A percentile compares a stretch with the other conserved stretches of the same genome.
phyloP scores from a whole-genome alignment of 768 basidiomycete genomes.

The Mrakia gelida region DNA sequence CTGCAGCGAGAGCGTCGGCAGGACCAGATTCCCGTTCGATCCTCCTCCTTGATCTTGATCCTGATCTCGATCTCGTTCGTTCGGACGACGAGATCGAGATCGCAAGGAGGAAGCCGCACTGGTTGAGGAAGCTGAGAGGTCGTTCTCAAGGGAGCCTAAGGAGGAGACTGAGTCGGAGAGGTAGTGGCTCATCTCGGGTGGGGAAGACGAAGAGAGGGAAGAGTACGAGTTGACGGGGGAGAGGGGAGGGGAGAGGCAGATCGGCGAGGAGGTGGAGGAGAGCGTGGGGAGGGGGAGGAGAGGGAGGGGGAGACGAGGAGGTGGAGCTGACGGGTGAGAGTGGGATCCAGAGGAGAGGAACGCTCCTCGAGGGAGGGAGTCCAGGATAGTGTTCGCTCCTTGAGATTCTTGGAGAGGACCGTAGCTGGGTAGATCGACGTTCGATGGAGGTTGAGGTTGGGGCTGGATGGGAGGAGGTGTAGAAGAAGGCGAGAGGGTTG shows the following conservation, averaged over 20 bases:
- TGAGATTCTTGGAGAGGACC: not conserved
- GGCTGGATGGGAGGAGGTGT: not conserved
- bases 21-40: constrained; percentile 15
- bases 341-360: not conserved
- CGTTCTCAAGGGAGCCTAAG: constrained; percentile 13
- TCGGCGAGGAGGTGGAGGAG: constrained; percentile 3
- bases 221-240: constrained; percentile 13
- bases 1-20: not conserved
- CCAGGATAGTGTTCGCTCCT: not conserved
- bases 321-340: not conserved
- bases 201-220: constrained; percentile 3
- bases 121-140: not conserved
- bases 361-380: not conserved
- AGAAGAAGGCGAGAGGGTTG: not conserved
- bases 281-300: not conserved
- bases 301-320: not conserved
- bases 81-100: not conserved
- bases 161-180: constrained; percentile 12
- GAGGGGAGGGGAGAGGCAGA: constrained; percentile 3
- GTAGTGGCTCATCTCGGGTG: not conserved
- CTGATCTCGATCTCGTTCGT: no score
- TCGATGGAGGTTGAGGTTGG: not conserved
- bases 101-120: not conserved
- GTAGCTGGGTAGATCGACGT: not conserved
- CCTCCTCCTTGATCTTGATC: not conserved